Evolutionary conservation across 2,329 filamentous ascomycete species (phyloP).

Genomic region (Magnaporthales sp.): DNA sequence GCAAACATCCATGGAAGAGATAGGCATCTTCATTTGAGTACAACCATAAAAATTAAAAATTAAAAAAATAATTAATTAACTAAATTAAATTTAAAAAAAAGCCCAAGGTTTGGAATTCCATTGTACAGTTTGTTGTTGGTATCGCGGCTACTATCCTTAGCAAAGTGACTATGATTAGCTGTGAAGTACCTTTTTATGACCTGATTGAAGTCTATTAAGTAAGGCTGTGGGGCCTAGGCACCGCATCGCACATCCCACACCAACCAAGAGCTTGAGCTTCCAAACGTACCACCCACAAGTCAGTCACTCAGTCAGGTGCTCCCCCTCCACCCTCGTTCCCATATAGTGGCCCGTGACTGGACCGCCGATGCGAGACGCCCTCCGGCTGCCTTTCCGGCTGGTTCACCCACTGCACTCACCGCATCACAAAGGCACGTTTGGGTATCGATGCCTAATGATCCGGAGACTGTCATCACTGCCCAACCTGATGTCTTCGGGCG

Average conservation of each 20-base stretch:
- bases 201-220: not conserved
- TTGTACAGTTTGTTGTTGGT: not conserved
- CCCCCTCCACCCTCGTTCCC: not conserved
- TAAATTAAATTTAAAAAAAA: not conserved
- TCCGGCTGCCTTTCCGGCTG: not conserved
- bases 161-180: not conserved
- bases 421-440: not conserved
- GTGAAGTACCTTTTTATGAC: not conserved
- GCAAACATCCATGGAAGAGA: not conserved
- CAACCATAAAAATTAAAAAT: no score
- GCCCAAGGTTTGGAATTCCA: not conserved
- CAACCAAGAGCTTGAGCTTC: not conserved
- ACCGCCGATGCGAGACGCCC: not conserved
- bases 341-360: not conserved
- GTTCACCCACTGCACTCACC: not conserved
- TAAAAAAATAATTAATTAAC: no score
- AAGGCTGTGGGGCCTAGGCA: not conserved
- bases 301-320: not conserved
- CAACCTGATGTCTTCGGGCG: not conserved
- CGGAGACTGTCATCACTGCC: not conserved
- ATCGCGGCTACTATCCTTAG: not conserved
- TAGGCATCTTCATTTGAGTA: no score
- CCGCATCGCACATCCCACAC: not conserved
- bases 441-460: not conserved
- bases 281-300: not conserved